Conservation (phyloP, 2,329 filamentous ascomycete species). For the Geosmithia putterillii region DNA sequence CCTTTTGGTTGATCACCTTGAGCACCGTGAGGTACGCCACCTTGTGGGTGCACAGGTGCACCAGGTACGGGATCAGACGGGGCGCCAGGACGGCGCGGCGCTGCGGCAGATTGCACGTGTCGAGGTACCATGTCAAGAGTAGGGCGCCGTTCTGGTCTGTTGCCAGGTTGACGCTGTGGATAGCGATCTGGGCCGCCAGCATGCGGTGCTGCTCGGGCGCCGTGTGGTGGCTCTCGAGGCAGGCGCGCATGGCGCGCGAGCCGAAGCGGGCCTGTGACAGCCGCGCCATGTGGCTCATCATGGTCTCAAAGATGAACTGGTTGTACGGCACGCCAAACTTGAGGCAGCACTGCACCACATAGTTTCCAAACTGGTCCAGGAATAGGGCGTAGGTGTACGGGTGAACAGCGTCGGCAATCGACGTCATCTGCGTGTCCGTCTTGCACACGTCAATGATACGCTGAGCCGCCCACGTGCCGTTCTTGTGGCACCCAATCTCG, state of each 20-base stretch:
- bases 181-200: constrained; percentile 86
- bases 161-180: constrained; percentile 91
- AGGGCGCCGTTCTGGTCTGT: constrained; percentile 94
- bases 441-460: constrained; percentile 98
- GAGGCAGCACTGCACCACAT: constrained; percentile 91
- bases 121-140: constrained; percentile 91
- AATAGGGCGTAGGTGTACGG: constrained; percentile 86
- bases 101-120: constrained; percentile 91
- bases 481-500: constrained; percentile 97
- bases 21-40: constrained; percentile 94
- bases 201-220: constrained; percentile 93
- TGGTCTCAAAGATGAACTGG: constrained; percentile 95
- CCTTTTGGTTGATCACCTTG: constrained; percentile 97
- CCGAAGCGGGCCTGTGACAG: constrained; percentile 87
- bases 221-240: constrained; percentile 88
- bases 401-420: constrained; percentile 74
- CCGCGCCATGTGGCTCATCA: constrained; percentile 91
- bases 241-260: constrained; percentile 90
- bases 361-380: constrained; percentile 96
- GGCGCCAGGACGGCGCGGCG: constrained; percentile 87
- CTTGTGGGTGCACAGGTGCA: constrained; percentile 96
- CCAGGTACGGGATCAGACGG: constrained; percentile 80
- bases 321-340: constrained; percentile 84
- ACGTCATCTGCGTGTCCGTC: constrained; percentile 65
- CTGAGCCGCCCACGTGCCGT: constrained; percentile 97